These are phyloP conservation scores for Acanthamoeba castellanii DNA, from an alignment of 208 protist species.

Conservation along the genomic window DNA sequence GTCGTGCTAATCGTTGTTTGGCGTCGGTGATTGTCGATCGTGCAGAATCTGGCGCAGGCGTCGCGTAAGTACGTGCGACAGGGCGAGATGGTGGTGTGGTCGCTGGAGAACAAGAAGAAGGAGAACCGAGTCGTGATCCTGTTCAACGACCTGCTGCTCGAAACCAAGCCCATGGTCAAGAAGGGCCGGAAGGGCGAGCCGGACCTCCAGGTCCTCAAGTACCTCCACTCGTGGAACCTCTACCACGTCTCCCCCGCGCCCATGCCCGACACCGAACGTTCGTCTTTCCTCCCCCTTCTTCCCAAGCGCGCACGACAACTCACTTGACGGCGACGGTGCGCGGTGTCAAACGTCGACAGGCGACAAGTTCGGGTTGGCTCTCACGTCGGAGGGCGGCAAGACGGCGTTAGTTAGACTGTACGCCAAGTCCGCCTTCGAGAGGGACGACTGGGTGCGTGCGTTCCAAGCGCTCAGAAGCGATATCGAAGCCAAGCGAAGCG, in stretches of 20 bases:
- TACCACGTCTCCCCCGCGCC: constrained; percentile 8
- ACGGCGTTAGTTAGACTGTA: constrained; percentile 48
- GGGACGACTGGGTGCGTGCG: constrained; percentile 38
- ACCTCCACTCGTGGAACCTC: constrained; percentile 43
- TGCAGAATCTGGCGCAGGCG: constrained; percentile 30
- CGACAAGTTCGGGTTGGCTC: constrained; percentile 3
- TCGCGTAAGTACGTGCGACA: constrained; percentile 62
- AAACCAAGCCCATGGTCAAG: constrained; percentile 64
- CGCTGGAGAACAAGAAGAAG: constrained; percentile 57
- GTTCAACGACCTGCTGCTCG: constrained; percentile 70
- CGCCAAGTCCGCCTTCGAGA: constrained; percentile 43
- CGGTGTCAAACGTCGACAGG: background rate
- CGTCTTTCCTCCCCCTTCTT: background rate
- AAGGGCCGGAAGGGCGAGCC: constrained; percentile 20
- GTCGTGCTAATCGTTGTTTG: too few relatives aligned
- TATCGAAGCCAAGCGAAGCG: constrained; percentile 46
- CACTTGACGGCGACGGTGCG: too few relatives aligned
- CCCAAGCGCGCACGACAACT: too few relatives aligned
- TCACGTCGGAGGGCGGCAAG: constrained; percentile 46
- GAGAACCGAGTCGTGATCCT: constrained; percentile 59
- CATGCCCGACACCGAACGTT: constrained; percentile 41
- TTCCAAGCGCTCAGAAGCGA: constrained; percentile 4
- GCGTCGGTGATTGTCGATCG: background rate
- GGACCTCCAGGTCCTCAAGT: constrained; percentile 43
- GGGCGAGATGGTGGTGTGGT: constrained; percentile 38